These are phyloP conservation scores for Ambrosiella cleistominuta DNA, from an alignment of 2,329 filamentous ascomycete species.

Conservation along the genomic window DNA sequence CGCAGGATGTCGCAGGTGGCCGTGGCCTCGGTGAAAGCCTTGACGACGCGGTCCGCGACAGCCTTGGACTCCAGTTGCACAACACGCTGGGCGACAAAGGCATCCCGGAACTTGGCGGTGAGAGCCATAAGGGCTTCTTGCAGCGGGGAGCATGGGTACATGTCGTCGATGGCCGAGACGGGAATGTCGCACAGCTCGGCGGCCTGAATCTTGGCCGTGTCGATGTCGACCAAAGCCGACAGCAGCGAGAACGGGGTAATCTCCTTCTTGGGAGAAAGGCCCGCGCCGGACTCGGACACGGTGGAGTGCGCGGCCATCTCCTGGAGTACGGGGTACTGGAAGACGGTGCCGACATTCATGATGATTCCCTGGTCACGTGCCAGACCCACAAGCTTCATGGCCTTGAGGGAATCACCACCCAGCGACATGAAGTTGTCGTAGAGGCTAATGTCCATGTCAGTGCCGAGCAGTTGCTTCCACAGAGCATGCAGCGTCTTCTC, in stretches of 20 bases:
- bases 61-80: constrained; percentile 22
- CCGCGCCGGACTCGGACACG: constrained; percentile 13
- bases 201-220: constrained; percentile 23
- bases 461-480: constrained; percentile 24
- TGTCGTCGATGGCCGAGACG: constrained; percentile 25
- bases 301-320: constrained; percentile 24
- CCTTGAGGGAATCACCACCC: constrained; percentile 33
- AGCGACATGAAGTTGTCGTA: constrained; percentile 30
- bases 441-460: constrained; percentile 19
- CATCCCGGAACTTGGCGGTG: constrained; percentile 31
- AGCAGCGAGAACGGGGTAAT: constrained; percentile 26
- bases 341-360: constrained; percentile 29
- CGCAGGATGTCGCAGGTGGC: constrained; percentile 26
- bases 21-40: constrained; percentile 26
- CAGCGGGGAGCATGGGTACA: constrained; percentile 36
- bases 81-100: constrained; percentile 35
- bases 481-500: constrained; percentile 23
- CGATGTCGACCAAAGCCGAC: constrained; percentile 16
- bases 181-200: constrained; percentile 25
- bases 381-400: constrained; percentile 31
- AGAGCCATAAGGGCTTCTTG: constrained; percentile 38
- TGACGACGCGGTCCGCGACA: constrained; percentile 22
- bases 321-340: constrained; percentile 26
- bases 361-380: constrained; percentile 23
- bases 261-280: constrained; percentile 15